Base-by-base conservation (phyloP, 192 early-diverging fungal genomes). In the Backusella australiensis region DNA sequence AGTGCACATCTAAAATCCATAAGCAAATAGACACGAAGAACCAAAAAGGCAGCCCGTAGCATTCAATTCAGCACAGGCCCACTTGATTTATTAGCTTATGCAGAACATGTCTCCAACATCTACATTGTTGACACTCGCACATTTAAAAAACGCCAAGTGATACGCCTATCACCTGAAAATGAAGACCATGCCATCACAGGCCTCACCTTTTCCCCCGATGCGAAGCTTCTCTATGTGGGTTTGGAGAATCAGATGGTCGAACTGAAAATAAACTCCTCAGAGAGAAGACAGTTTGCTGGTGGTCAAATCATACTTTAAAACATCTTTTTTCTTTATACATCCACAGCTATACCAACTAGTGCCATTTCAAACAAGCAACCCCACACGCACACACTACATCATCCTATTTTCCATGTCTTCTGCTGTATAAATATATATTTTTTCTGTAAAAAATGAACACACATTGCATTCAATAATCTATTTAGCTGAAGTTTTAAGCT, bases 21-120 rank as follows among this genome's bases (percentile, higher is more conserved):
- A 5, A 12, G 49, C 46, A 6, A 36, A 41, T 67, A 91, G 86
- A 83, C 87, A 72, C 83, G 89, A n/a, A 89, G 89, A 76, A 85
- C 88, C 35, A 93, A 94, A 83, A 89, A 94, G 49, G 77, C 81
- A 71, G 88, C 77, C 72, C 91, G 97, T 32, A 95, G 91, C 77
- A 94, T 97, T 49, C 97, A 99, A 80, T 99, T 96, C 77, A 93
- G 95, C 9, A 91, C 92, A n/a, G 95, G 96, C 23, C 91, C 94
- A 0, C 86, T 97, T 46, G 97, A 99, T 83, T 81, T 99, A 34
- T 81, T 99, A 32, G 84, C 89, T 21, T 94, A 88, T 65, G 91
- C 92, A 36, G 97, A 63, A 88, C 94, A 94, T 75, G 86, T 93
- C 34, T 94, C 92, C 0, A 96, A 94, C 80, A 86, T 99, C 38